These are phyloP conservation scores for Odontarrhena argentea DNA, from an alignment of 345 rosid species.

Conservation along the genomic window DNA sequence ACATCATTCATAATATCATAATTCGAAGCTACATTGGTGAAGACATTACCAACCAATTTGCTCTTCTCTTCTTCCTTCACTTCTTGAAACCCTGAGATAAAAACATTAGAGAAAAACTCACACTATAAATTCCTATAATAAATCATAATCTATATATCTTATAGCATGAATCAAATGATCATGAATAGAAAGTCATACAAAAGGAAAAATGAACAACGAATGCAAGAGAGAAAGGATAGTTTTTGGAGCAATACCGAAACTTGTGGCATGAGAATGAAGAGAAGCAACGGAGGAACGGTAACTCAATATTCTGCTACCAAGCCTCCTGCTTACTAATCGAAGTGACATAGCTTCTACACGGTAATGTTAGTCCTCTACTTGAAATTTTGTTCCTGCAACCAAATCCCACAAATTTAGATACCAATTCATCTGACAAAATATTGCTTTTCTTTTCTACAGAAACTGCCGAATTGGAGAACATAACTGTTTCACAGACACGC, in stretches of 20 bases:
- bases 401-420: neutral
- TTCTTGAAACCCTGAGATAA: conserved; percentile 81
- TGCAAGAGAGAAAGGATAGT: neutral
- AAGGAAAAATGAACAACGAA: neutral
- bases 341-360: conserved; percentile 46
- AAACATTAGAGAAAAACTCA: neutral
- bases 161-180: neutral
- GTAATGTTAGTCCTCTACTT: neutral
- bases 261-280: conserved; percentile 92
- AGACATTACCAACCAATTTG: conserved; percentile 80
- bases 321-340: conserved; percentile 40
- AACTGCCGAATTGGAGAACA: neutral
- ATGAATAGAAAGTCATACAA: neutral
- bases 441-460: neutral
- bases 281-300: conserved; percentile 42
- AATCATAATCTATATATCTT: neutral
- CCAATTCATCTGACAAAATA: conserved; percentile 4
- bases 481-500: conserved; percentile 13
- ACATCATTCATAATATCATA: conserved; percentile 98
- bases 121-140: neutral
- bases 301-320: conserved; percentile 39
- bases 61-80: conserved; percentile 84
- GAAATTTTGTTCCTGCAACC: conserved; percentile 20
- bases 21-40: conserved; percentile 83
- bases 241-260: conserved; percentile 64